phyloP scores from a whole-genome alignment of 495 filamentous ascomycete genomes.

The Annulohypoxylon bovei region DNA sequence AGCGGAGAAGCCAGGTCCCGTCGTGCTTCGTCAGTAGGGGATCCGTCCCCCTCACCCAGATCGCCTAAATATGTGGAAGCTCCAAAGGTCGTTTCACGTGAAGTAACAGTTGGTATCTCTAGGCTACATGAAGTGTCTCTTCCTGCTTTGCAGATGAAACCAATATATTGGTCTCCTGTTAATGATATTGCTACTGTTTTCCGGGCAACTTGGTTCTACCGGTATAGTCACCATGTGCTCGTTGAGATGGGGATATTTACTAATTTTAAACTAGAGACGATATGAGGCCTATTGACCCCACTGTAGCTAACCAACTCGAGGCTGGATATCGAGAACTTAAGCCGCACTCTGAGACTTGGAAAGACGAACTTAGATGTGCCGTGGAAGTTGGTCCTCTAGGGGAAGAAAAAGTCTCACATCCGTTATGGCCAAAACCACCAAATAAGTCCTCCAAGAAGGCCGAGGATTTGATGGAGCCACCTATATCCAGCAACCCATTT shows the following conservation, averaged over 20 bases:
- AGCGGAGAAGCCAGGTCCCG: conserved; percentile 17
- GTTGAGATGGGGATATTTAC: neutral
- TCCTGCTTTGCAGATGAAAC: conserved; percentile 81
- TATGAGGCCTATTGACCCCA: conserved; percentile 86
- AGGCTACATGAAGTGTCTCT: conserved; percentile 71
- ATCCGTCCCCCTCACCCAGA: conserved; percentile 1
- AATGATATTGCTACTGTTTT: conserved; percentile 86
- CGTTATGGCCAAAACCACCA: conserved; percentile 74
- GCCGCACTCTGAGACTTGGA: conserved; percentile 93
- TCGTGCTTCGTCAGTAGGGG: conserved; percentile 16
- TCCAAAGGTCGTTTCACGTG: conserved; percentile 45
- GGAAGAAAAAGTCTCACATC: conserved; percentile 87
- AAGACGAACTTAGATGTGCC: conserved; percentile 89
- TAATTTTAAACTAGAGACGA: conserved; percentile 66
- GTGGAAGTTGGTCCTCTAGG: conserved; percentile 89
- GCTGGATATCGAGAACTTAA: conserved; percentile 85
- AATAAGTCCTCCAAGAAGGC: conserved; percentile 52
- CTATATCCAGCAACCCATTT: conserved; percentile 62
- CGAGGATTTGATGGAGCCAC: conserved; percentile 53
- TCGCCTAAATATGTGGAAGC: conserved; percentile 13
- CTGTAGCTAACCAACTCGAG: conserved; percentile 93
- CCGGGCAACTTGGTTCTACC: conserved; percentile 96
- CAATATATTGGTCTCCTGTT: conserved; percentile 97
- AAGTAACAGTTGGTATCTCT: conserved; percentile 79
- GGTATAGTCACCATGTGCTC: conserved; percentile 43